phyloP scores from a whole-genome alignment of 2,329 filamentous ascomycete species.

The Microcyclospora tardicrescens region DNA sequence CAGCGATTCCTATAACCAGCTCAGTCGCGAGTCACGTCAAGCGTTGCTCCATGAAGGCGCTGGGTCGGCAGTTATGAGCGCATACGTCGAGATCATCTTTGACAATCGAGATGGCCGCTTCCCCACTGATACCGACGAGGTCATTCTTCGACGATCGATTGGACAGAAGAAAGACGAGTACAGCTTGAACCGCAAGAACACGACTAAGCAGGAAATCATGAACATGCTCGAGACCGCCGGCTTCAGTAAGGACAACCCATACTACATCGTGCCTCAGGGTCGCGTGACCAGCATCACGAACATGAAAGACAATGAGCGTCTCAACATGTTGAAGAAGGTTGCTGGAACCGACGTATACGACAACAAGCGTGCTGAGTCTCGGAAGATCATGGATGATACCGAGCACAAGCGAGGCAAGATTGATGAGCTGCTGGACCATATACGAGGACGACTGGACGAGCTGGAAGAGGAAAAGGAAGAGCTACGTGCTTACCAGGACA shows the following conservation, averaged over 20 bases:
- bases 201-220: constrained; percentile 86
- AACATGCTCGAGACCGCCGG: constrained; percentile 91
- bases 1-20: constrained; percentile 91
- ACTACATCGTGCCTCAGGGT: constrained; percentile 97
- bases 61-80: constrained; percentile 94
- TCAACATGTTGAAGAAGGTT: constrained; percentile 92
- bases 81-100: constrained; percentile 98
- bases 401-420: constrained; percentile 92
- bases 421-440: constrained; percentile 80
- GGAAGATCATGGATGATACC: constrained; percentile 95
- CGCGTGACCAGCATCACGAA: constrained; percentile 93
- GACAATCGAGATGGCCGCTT: constrained; percentile 96
- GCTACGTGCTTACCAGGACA: constrained; percentile 83
- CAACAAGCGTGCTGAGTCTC: constrained; percentile 72
- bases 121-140: constrained; percentile 79
- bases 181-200: constrained; percentile 90
- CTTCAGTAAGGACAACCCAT: constrained; percentile 93
- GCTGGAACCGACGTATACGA: constrained; percentile 97
- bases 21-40: constrained; percentile 91
- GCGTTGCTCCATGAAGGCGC: constrained; percentile 95
- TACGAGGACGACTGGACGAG: constrained; percentile 77
- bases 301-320: constrained; percentile 89
- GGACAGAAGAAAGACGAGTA: constrained; percentile 98
- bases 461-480: constrained; percentile 97
- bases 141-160: constrained; percentile 85